Conservation (phyloP, 1,284 basidiomycete species). For the Irpex rosettiformis region DNA sequence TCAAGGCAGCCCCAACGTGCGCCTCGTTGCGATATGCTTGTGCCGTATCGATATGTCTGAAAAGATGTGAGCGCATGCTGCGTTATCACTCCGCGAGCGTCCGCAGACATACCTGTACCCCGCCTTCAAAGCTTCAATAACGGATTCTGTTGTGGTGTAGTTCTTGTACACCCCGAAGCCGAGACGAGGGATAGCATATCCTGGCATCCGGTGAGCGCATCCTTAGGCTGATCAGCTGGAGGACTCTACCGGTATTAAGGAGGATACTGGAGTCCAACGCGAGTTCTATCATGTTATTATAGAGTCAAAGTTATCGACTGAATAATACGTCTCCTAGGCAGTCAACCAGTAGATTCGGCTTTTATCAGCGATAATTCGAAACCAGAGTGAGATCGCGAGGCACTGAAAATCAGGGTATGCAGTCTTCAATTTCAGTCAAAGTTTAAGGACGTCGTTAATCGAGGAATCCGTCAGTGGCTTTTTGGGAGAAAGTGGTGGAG, state of each 20-base stretch:
- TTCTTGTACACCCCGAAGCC: conserved; percentile 84
- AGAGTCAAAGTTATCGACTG: too few species aligned
- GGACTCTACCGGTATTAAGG: not conserved
- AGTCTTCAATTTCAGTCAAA: too few species aligned
- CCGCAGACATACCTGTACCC: conserved; percentile 74
- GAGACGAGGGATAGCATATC: conserved; percentile 65
- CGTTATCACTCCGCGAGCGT: too few species aligned
- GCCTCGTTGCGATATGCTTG: conserved; percentile 75
- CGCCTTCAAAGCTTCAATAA: conserved; percentile 65
- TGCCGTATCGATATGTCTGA: conserved; percentile 72
- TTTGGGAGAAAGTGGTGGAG: not conserved
- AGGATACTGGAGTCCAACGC: not conserved
- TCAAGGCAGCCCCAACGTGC: conserved; percentile 55
- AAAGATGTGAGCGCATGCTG: conserved; percentile 23
- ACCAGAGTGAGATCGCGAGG: too few species aligned
- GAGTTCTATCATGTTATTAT: not conserved
- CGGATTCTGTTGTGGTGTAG: conserved; percentile 52
- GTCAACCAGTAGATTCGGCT: too few species aligned
- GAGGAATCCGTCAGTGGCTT: not conserved
- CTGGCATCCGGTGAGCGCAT: conserved; percentile 26
- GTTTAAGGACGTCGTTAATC: not conserved
- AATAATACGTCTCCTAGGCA: too few species aligned
- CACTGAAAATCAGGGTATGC: too few species aligned
- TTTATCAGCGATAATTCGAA: too few species aligned
- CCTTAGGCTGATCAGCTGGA: not conserved